A percentile compares a stretch with the other conserved stretches of the same genome.
phyloP scores from a whole-genome alignment of 345 rosid species.

The Heritiera littoralis region DNA sequence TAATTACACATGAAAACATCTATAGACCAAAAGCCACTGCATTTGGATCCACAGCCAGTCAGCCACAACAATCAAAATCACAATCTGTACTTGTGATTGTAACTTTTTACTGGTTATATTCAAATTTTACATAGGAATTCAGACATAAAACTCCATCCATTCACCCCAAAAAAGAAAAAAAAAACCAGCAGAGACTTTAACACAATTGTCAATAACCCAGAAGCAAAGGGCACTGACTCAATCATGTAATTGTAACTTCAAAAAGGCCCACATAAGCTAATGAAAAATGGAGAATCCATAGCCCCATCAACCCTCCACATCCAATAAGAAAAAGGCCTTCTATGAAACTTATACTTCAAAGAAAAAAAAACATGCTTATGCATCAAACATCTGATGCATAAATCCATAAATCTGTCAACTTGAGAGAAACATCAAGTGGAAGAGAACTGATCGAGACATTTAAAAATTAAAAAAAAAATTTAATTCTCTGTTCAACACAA shows the following conservation, averaged over 20 bases:
- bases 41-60: not conserved
- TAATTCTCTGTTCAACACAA: not conserved
- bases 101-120: not conserved
- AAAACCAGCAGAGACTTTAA: not conserved
- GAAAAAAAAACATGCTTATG: not conserved
- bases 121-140: slow-evolving; percentile 13
- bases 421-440: not conserved
- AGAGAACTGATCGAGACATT: not conserved
- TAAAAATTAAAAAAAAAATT: not conserved
- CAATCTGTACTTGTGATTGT: not conserved
- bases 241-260: not conserved
- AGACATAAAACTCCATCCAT: slow-evolving; percentile 5
- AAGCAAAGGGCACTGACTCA: not conserved
- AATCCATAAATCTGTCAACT: not conserved
- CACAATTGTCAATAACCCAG: not conserved
- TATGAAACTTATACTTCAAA: not conserved
- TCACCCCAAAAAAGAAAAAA: not conserved
- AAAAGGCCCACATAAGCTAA: slow-evolving; percentile 38
- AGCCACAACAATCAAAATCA: not conserved
- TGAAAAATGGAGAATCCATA: not conserved
- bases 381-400: slow-evolving; percentile 3
- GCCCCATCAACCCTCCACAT: not conserved
- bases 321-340: not conserved
- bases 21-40: not conserved
- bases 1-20: not conserved